Evolutionary conservation across 345 rosid genomes (phyloP).

Genomic region (Adansonia digitata): DNA sequence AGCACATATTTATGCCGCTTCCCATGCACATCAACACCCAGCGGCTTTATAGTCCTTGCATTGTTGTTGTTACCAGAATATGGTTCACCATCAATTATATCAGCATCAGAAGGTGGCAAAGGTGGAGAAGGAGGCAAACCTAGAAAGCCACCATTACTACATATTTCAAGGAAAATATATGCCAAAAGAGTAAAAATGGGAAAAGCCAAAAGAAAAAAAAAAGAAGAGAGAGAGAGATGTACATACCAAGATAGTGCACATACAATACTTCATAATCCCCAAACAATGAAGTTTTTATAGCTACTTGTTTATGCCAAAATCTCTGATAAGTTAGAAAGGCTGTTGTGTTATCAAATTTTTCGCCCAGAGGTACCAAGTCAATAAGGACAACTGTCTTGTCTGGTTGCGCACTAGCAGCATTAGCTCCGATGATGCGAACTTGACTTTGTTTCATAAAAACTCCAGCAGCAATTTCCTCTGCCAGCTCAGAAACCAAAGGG

Average conservation of each 20-base stretch:
- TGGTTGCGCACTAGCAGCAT: slow-evolving; percentile 75
- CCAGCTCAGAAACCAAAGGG: slow-evolving; percentile 89
- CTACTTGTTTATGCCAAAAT: slow-evolving; percentile 79
- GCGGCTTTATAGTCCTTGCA: slow-evolving; percentile 61
- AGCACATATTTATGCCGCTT: slow-evolving; percentile 46
- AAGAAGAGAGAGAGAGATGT: not conserved
- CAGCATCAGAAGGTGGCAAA: slow-evolving; percentile 38
- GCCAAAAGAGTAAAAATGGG: not conserved
- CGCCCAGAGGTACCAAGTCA: slow-evolving; percentile 86
- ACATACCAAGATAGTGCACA: slow-evolving; percentile 72
- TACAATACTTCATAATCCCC: slow-evolving; percentile 78
- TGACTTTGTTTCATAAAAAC: slow-evolving; percentile 96
- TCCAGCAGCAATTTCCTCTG: slow-evolving; percentile 70
- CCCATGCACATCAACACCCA: slow-evolving; percentile 75
- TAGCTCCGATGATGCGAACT: slow-evolving; percentile 93
- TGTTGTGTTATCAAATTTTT: slow-evolving; percentile 68
- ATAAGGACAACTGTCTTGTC: slow-evolving; percentile 75
- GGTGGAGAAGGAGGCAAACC: slow-evolving; percentile 96
- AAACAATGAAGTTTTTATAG: slow-evolving; percentile 51
- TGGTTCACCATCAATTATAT: slow-evolving; percentile 58
- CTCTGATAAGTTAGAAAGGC: slow-evolving; percentile 75
- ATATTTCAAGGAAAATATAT: not conserved
- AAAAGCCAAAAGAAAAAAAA: not conserved
- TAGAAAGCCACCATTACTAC: slow-evolving; percentile 21
- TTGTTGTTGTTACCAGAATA: slow-evolving; percentile 50